These are phyloP conservation scores for Deinandra increscens DNA, from an alignment of 129 eudicot genomes.

Conservation along the genomic window DNA sequence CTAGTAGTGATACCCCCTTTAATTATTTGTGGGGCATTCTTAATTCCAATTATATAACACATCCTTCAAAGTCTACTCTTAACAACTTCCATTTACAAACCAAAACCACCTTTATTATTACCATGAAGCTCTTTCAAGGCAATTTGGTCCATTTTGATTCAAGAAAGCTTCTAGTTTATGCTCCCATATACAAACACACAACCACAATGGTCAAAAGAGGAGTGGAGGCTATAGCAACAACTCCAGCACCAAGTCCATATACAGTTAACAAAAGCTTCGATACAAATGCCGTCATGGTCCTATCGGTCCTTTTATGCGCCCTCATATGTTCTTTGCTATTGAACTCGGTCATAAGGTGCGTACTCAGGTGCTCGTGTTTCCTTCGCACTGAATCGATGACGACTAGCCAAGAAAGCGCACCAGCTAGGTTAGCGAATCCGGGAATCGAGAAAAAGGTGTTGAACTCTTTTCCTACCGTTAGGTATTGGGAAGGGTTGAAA, in stretches of 20 bases:
- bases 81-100: not conserved
- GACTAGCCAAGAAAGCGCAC: slow-evolving; percentile 9
- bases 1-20: too few relatives aligned
- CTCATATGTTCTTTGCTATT: slow-evolving; percentile 67
- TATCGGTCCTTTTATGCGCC: slow-evolving; percentile 74
- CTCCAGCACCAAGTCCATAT: slow-evolving; percentile 26
- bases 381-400: slow-evolving; percentile 22
- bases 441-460: slow-evolving; percentile 70
- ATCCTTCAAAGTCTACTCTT: slow-evolving; percentile 17
- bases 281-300: slow-evolving; percentile 75
- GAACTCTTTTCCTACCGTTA: slow-evolving; percentile 53
- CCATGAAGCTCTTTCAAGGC: slow-evolving; percentile 32
- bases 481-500: slow-evolving; percentile 47
- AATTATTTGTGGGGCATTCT: slow-evolving; percentile 19
- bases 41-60: slow-evolving; percentile 15
- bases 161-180: slow-evolving; percentile 43
- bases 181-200: slow-evolving; percentile 24
- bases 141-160: slow-evolving; percentile 27
- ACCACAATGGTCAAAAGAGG: slow-evolving; percentile 8
- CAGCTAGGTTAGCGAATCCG: slow-evolving; percentile 38
- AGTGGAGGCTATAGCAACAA: not conserved
- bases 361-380: slow-evolving; percentile 49
- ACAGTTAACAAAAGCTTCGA: slow-evolving; percentile 50
- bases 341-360: slow-evolving; percentile 66
- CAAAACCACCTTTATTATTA: slow-evolving; percentile 5